Evolutionary conservation across 2,329 filamentous ascomycete genomes (phyloP).

Genomic region (Penicillium sp.): DNA sequence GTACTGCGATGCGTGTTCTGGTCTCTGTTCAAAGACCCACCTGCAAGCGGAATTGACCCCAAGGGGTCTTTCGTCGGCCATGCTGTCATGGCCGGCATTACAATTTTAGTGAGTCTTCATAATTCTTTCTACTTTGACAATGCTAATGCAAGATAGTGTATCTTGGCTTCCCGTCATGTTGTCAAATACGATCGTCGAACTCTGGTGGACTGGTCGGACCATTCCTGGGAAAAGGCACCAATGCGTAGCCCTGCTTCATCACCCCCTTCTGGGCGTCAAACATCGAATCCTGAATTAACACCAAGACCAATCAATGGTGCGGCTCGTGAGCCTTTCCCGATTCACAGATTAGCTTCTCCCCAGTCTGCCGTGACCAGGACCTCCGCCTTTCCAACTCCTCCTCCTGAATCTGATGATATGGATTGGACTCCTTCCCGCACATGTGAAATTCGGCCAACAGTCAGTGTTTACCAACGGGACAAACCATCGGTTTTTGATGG

Average conservation of each 20-base stretch:
- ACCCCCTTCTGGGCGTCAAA: constrained; percentile 16
- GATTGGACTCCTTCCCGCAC: constrained; percentile 52
- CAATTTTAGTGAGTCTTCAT: constrained; percentile 33
- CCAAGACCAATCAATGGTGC: constrained; percentile 15
- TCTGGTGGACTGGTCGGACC: constrained; percentile 44
- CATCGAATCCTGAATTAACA: constrained; percentile 13
- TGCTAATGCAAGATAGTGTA: constrained; percentile 34
- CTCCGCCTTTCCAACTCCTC: constrained; percentile 36
- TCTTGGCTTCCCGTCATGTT: constrained; percentile 37
- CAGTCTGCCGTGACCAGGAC: constrained; percentile 21
- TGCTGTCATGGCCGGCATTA: constrained; percentile 41
- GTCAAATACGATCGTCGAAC: constrained; percentile 44
- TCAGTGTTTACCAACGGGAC: constrained; percentile 32
- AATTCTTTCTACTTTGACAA: background rate
- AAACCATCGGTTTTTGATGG: constrained; percentile 31
- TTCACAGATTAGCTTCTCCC: constrained; percentile 40
- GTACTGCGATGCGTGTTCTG: constrained; percentile 46
- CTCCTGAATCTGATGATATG: constrained; percentile 47
- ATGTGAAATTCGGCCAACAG: constrained; percentile 34
- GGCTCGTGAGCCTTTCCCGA: constrained; percentile 36
- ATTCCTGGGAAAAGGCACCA: constrained; percentile 31
- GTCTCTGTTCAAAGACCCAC: constrained; percentile 44
- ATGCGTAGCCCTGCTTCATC: constrained; percentile 21
- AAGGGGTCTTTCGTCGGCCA: constrained; percentile 35
- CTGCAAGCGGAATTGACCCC: constrained; percentile 31